Evolutionary conservation across 345 rosid species (phyloP).

Genomic region (Turnera subulata): DNA sequence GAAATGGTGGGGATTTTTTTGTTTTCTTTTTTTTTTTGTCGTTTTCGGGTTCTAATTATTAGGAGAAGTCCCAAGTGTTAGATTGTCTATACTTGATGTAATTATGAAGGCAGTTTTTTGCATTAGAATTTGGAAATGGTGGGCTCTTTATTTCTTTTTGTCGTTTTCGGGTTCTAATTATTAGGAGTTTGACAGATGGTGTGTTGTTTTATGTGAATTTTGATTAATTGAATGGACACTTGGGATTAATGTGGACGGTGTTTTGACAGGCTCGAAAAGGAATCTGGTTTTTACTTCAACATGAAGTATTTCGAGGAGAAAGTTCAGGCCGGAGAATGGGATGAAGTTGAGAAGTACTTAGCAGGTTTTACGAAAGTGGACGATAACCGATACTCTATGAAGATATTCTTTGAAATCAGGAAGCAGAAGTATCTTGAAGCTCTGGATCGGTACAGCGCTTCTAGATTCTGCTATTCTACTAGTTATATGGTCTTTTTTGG

Average conservation of each 20-base stretch:
- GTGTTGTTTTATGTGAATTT: no score
- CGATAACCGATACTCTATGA: slow-evolving; percentile 72
- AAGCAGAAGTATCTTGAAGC: slow-evolving; percentile 93
- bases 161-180: no score
- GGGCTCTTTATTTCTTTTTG: no score
- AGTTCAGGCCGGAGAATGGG: slow-evolving; percentile 76
- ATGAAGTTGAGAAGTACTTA: slow-evolving; percentile 64
- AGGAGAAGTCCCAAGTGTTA: no score
- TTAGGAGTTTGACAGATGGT: no score
- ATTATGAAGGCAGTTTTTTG: no score
- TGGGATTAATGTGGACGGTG: background rate
- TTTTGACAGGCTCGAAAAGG: slow-evolving; percentile 58
- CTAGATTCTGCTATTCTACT: background rate
- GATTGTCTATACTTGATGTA: no score
- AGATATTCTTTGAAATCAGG: slow-evolving; percentile 84
- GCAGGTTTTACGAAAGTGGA: slow-evolving; percentile 67
- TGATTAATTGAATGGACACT: no score
- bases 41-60: no score
- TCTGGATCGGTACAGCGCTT: slow-evolving; percentile 57
- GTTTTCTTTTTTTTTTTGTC: no score
- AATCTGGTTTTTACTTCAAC: slow-evolving; percentile 64
- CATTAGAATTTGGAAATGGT: no score
- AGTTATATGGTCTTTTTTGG: background rate
- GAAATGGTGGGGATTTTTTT: no score
- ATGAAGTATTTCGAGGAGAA: slow-evolving; percentile 71